Base-by-base conservation (phyloP, 257 asterid species). In the Gentiana macrophylla region DNA sequence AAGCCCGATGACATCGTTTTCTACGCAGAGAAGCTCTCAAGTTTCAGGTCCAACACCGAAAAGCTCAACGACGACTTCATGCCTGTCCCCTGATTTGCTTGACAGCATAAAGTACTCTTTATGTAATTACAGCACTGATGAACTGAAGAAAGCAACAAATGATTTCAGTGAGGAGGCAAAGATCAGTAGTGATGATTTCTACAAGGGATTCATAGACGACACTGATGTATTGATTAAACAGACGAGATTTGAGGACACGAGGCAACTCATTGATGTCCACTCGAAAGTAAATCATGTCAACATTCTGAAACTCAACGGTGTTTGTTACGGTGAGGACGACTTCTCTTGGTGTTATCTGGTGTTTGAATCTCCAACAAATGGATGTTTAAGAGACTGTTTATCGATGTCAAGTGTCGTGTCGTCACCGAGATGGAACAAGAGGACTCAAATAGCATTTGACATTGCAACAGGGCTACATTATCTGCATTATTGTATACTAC, bases 381-480 rank as follows among this genome's bases (percentile, higher is more conserved):
- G 92, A 0, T 74, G 80, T 62, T 50, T 87, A 49, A 84, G 94
- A 71, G 75, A 60, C 2, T 71, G 75, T 65, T 49, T 87, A n/a
- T 3, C 46, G 46, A 24, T 24, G 24, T 52, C 74, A 0, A 53
- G 57, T 12, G 54, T 84, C 2, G 50, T 64, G 3, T 46, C 63
- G 3, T 59, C 77, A 4, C 74, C 82, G 1, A 54, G 62, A 7
- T 87, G 96, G 96, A 71, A 48, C 2, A 53, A 53, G 7, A 72
- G 94, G 67, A 82, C 84, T 50, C 87, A 76, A 36, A 80, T 82
- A 32, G 94, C 96, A 1, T 82, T 78, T 43, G 94, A 82, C 57
- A 63, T 84, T 5, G 94, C 94, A 0, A 80, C 71, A 3, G 84
- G 86, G 46, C 69, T 84, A 36, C 89, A 87, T 61, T 80, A 87